A percentile compares a stretch with the other conserved stretches of the same genome.
Conservation (phyloP, 208 protist species). For the Wallacemonas sp. region DNA sequence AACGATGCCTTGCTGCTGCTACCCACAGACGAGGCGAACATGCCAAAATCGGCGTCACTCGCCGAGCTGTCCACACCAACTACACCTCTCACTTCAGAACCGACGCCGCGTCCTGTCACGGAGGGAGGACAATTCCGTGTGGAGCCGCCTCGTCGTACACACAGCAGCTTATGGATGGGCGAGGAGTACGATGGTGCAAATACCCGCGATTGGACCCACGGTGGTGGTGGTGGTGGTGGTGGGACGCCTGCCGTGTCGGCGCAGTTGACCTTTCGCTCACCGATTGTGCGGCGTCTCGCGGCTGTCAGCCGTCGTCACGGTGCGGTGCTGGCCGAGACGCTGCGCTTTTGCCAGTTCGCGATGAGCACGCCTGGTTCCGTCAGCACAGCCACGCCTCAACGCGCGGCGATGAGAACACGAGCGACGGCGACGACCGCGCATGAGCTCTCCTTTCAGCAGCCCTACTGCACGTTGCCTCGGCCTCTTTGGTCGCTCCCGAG, state of each 20-base stretch:
- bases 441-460: constrained; percentile 22
- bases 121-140: no score
- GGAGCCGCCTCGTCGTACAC: no score
- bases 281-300: constrained; percentile 27
- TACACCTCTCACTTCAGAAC: no score
- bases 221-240: not conserved
- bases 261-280: not conserved
- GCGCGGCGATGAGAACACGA: not conserved
- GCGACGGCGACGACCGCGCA: not conserved
- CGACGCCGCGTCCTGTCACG: no score
- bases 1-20: not conserved
- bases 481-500: constrained; percentile 39
- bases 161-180: not conserved
- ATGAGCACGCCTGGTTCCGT: not conserved
- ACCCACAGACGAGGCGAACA: no score
- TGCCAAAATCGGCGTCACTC: no score
- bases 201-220: not conserved
- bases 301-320: constrained; percentile 29
- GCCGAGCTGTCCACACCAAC: no score
- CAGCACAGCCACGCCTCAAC: constrained; percentile 2
- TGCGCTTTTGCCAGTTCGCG: constrained; percentile 50
- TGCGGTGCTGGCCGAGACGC: constrained; percentile 31
- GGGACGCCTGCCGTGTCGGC: not conserved
- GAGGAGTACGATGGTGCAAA: not conserved
- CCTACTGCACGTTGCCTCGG: constrained; percentile 30